phyloP scores from a whole-genome alignment of 73 alveolate species.

The Stentor roeselii region DNA sequence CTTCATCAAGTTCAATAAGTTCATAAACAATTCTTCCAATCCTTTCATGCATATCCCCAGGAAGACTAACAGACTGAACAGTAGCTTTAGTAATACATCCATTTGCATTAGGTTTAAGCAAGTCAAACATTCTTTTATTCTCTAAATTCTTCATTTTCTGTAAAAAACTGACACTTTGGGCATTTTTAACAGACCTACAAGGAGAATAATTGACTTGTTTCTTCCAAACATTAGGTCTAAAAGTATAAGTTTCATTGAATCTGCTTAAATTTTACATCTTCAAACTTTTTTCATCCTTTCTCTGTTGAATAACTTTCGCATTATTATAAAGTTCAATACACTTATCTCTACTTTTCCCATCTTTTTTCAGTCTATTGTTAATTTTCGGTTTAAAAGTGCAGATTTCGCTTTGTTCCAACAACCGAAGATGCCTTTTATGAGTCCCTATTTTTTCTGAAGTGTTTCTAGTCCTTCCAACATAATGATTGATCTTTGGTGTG shows the following conservation, averaged over 20 bases:
- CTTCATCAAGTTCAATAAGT: neutral
- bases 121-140: neutral
- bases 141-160: neutral
- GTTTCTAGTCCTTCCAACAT: neutral
- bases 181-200: neutral
- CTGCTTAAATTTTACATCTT: neutral
- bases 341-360: neutral
- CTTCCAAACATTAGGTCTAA: neutral
- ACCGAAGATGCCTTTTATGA: neutral
- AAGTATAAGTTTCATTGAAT: neutral
- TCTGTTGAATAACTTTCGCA: neutral
- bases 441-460: neutral
- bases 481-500: neutral
- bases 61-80: neutral
- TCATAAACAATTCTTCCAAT: neutral
- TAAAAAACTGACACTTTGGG: no score
- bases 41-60: neutral
- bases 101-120: neutral
- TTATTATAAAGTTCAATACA: neutral
- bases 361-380: no score
- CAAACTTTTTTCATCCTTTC: neutral
- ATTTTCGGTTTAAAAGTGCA: slow-evolving; percentile 3
- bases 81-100: neutral
- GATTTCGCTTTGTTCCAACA: neutral
- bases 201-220: neutral